These are phyloP conservation scores for Pezicula neosporulosa DNA, from an alignment of 2,329 filamentous ascomycete genomes.

Conservation along the genomic window DNA sequence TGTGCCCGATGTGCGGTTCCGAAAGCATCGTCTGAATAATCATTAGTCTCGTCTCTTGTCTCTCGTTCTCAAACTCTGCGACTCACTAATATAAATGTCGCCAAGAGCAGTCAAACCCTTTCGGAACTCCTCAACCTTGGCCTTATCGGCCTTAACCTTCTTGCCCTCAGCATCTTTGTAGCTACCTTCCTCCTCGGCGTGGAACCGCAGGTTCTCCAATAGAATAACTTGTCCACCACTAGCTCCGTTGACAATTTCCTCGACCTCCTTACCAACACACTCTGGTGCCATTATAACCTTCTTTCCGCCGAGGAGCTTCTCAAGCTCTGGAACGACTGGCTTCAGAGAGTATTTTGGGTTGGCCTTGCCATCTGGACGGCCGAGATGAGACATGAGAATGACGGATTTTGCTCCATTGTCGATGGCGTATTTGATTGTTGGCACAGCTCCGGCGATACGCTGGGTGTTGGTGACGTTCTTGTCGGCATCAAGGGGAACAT, in stretches of 20 bases:
- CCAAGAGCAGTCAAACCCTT: constrained; percentile 92
- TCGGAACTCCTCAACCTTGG: constrained; percentile 86
- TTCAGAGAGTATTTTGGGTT: constrained; percentile 94
- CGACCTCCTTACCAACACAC: constrained; percentile 84
- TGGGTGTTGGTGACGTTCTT: constrained; percentile 98
- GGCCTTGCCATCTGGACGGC: constrained; percentile 84
- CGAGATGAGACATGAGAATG: constrained; percentile 96
- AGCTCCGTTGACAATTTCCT: constrained; percentile 84
- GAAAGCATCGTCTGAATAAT: constrained; percentile 80
- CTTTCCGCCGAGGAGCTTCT: constrained; percentile 78
- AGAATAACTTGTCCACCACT: constrained; percentile 80
- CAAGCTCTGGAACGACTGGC: constrained; percentile 85
- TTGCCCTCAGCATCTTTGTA: constrained; percentile 91
- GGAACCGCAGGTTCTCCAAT: constrained; percentile 97
- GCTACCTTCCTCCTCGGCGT: constrained; percentile 96
- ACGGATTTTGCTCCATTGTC: constrained; percentile 90
- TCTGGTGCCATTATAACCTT: constrained; percentile 86
- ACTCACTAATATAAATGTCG: constrained; percentile 92
- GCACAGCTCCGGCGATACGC: constrained; percentile 92
- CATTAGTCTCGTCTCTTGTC: constrained; percentile 13
- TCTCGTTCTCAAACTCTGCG: background rate
- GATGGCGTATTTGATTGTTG: constrained; percentile 91
- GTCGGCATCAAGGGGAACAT: constrained; percentile 90
- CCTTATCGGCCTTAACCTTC: constrained; percentile 97
- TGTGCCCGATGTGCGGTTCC: constrained; percentile 97